phyloP scores from a whole-genome alignment of 805 yeast species.

The Wickerhamomyces bisporus region DNA sequence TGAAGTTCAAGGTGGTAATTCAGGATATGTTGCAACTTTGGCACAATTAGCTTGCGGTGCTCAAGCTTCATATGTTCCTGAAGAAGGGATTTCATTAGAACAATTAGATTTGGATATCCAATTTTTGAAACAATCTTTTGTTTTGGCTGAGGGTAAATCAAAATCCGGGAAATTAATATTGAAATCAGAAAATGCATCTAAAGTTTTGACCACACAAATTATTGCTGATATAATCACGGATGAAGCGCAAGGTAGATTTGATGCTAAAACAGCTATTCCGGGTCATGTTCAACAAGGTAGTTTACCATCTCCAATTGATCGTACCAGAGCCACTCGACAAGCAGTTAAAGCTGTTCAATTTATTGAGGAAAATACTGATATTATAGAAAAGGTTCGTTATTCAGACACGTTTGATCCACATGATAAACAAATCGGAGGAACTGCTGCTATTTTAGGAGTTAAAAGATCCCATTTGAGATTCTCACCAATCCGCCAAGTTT shows the following conservation, averaged over 20 bases:
- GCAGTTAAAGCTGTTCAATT: slow-evolving; percentile 66
- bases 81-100: slow-evolving; percentile 54
- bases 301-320: slow-evolving; percentile 70
- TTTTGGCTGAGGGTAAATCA: slow-evolving; percentile 57
- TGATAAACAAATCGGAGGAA: slow-evolving; percentile 34
- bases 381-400: slow-evolving; percentile 41
- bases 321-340: slow-evolving; percentile 68
- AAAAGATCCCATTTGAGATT: slow-evolving; percentile 71
- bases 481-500: slow-evolving; percentile 67
- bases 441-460: slow-evolving; percentile 83
- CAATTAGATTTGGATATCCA: slow-evolving; percentile 63
- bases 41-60: slow-evolving; percentile 70
- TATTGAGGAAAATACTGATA: slow-evolving; percentile 44
- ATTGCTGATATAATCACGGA: slow-evolving; percentile 65
- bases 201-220: slow-evolving; percentile 61
- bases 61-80: slow-evolving; percentile 72
- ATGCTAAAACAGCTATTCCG: slow-evolving; percentile 75
- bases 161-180: slow-evolving; percentile 67
- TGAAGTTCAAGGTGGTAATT: slow-evolving; percentile 83
- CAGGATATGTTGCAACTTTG: slow-evolving; percentile 71
- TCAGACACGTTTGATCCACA: slow-evolving; percentile 37
- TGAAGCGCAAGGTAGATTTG: slow-evolving; percentile 60
- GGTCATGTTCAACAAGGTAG: slow-evolving; percentile 89
- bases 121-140: slow-evolving; percentile 53
- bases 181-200: slow-evolving; percentile 64